phyloP scores from a whole-genome alignment of 2,329 filamentous ascomycete species.

The Fusarium subglutinans region DNA sequence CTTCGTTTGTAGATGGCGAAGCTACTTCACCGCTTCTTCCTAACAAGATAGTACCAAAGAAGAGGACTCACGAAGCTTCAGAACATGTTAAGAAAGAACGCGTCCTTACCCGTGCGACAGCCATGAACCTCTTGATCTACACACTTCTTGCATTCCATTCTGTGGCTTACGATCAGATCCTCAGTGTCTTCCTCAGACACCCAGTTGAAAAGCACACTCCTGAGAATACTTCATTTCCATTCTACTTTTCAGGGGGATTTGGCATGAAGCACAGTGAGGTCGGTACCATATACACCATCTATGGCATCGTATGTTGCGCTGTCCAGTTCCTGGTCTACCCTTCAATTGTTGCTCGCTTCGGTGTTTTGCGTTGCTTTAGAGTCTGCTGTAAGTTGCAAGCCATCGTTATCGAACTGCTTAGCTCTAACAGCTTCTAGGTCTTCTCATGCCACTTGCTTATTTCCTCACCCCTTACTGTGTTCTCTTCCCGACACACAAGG shows the following conservation, averaged over 20 bases:
- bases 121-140: slow-evolving; percentile 80
- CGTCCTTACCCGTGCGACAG: slow-evolving; percentile 78
- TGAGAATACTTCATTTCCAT: slow-evolving; percentile 71
- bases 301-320: slow-evolving; percentile 80
- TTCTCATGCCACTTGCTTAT: slow-evolving; percentile 79
- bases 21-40: slow-evolving; percentile 65
- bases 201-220: slow-evolving; percentile 66
- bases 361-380: slow-evolving; percentile 78
- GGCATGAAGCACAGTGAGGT: slow-evolving; percentile 78
- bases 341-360: slow-evolving; percentile 74
- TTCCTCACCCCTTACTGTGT: slow-evolving; percentile 83
- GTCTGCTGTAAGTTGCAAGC: slow-evolving; percentile 58
- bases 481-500: slow-evolving; percentile 59
- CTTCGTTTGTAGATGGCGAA: slow-evolving; percentile 65
- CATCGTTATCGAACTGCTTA: accelerated
- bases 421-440: slow-evolving; percentile 50
- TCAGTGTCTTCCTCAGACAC: slow-evolving; percentile 89
- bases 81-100: slow-evolving; percentile 60
- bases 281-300: slow-evolving; percentile 85
- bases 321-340: slow-evolving; percentile 91
- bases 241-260: slow-evolving; percentile 86
- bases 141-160: slow-evolving; percentile 83
- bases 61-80: slow-evolving; percentile 15
- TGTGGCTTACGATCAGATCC: slow-evolving; percentile 85
- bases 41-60: slow-evolving; percentile 41